Evolutionary conservation across 1,284 basidiomycete species (phyloP), one percentile per base, ranked within the genome.

Genomic region (Moesziomyces parantarcticus): DNA sequence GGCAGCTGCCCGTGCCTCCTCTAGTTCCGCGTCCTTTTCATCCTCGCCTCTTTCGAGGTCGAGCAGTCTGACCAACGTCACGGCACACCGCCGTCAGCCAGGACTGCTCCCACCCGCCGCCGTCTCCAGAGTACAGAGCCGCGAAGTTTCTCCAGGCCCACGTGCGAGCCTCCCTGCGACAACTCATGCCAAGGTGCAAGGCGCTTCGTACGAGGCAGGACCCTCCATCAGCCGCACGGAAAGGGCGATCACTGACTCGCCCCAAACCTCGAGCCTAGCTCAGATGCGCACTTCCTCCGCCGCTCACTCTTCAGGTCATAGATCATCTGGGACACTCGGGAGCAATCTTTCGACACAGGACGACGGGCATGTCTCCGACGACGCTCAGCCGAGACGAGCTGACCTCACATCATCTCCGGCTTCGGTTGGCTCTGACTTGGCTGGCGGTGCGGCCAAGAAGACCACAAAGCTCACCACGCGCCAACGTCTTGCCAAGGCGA

Each of bases 401-500:
- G 13, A 45, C 1, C 34, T 42, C 14, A 23, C 48, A 7, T 59
- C 60, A 4, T 69, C 60, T 1, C 50, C 66, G 11, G 50, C 42
- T 13, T 47, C 60, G 13, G 52, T 25, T n/a, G 29, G 45, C 18
- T 62, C 66, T 4, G 66, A 69, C 29, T 9, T 36, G 18, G 39
- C 46, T 5, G 23, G 18, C 16, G 50, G 32, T 26, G 39, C 40
- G 21, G 10, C 50, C 8, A 71, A 65, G 53, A 67, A 66, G 50
- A 41, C 45, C 5, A 22, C 47, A 4, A 75, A 74, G 51, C 58
- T 75, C 20, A 70, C 72, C 8, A 75, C 72, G 3, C 58, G 72
- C 6, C 67, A 70, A 43, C 62, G 72, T 26, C 51, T 75, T 0
- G 67, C 72, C 18, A 75, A 75, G 44, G 72, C 72, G 1, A 69